Evolutionary conservation across 495 filamentous ascomycete genomes (phyloP).

Genomic region (Endocarpon pusillum): DNA sequence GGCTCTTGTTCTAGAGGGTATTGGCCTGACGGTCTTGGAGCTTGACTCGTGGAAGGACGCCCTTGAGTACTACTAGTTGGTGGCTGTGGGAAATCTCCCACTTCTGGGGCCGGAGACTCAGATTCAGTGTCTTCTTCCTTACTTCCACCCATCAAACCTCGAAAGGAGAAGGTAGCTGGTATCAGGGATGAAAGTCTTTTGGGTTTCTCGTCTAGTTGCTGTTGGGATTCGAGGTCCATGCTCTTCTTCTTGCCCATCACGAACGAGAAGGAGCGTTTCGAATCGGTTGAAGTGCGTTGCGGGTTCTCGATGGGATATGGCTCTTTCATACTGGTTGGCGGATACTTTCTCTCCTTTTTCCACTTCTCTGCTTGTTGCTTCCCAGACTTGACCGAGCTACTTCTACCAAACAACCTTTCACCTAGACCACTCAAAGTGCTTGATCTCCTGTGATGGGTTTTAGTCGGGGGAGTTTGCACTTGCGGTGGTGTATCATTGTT

Average conservation of each 20-base stretch:
- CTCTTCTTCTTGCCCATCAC: constrained; percentile 55
- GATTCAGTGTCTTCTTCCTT: constrained; percentile 26
- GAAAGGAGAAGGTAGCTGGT: constrained; percentile 54
- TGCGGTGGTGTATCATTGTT: constrained; percentile 28
- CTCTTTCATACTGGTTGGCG: constrained; percentile 63
- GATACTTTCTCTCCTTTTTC: constrained; percentile 37
- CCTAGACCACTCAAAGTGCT: constrained; percentile 72
- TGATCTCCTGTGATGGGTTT: constrained; percentile 80
- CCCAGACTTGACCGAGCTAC: constrained; percentile 58
- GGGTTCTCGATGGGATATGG: constrained; percentile 36
- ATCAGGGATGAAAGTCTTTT: constrained; percentile 66
- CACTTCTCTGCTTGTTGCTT: constrained; percentile 21
- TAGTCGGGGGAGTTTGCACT: constrained; percentile 17
- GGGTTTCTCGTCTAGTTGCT: constrained; percentile 66
- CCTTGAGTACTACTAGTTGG: constrained; percentile 1
- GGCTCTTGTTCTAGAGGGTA: constrained; percentile 15
- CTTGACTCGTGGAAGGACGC: constrained; percentile 8
- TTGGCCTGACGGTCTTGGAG: constrained; percentile 19
- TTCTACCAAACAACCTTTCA: constrained; percentile 63
- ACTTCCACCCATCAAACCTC: constrained; percentile 26
- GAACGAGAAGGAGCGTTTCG: constrained; percentile 59
- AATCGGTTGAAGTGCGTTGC: constrained; percentile 67
- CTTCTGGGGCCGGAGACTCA: constrained; percentile 16
- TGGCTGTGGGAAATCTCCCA: constrained; percentile 2
- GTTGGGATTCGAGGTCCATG: constrained; percentile 71